These are phyloP conservation scores for Ogataea kodamae DNA, from an alignment of 805 yeast genomes.

Conservation along the genomic window DNA sequence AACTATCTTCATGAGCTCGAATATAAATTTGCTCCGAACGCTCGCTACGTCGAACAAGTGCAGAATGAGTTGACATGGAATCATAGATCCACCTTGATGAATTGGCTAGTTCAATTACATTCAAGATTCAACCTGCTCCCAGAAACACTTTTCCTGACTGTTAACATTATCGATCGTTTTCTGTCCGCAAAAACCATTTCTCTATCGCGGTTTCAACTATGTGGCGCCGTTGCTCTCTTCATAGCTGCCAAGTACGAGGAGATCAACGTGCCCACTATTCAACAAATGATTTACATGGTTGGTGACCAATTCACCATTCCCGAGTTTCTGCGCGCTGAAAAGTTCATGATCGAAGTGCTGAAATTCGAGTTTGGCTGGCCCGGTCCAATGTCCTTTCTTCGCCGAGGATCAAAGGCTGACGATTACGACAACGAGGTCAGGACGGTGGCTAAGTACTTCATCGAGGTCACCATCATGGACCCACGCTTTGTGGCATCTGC, in stretches of 20 bases:
- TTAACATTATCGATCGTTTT: slow-evolving; percentile 83
- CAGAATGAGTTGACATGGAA: slow-evolving; percentile 76
- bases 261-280: slow-evolving; percentile 81
- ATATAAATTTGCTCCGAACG: slow-evolving; percentile 62
- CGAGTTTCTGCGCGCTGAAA: slow-evolving; percentile 79
- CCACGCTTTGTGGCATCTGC: slow-evolving; percentile 64
- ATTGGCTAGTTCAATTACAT: slow-evolving; percentile 90
- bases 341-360: slow-evolving; percentile 66
- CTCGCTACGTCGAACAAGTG: slow-evolving; percentile 65
- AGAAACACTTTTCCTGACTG: slow-evolving; percentile 78
- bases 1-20: slow-evolving; percentile 73
- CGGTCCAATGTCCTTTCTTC: slow-evolving; percentile 83
- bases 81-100: slow-evolving; percentile 78
- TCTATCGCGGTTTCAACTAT: slow-evolving; percentile 81
- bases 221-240: slow-evolving; percentile 86
- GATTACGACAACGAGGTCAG: slow-evolving; percentile 80
- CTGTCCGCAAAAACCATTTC: slow-evolving; percentile 70
- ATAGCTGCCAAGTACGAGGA: slow-evolving; percentile 95
- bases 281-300: slow-evolving; percentile 79
- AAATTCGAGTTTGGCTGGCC: slow-evolving; percentile 79
- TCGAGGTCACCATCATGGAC: slow-evolving; percentile 76
- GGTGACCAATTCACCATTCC: slow-evolving; percentile 76
- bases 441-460: slow-evolving; percentile 79
- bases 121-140: slow-evolving; percentile 76
- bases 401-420: slow-evolving; percentile 88